Conservation (phyloP, 495 filamentous ascomycete species). For the Penicillium turbatum region DNA sequence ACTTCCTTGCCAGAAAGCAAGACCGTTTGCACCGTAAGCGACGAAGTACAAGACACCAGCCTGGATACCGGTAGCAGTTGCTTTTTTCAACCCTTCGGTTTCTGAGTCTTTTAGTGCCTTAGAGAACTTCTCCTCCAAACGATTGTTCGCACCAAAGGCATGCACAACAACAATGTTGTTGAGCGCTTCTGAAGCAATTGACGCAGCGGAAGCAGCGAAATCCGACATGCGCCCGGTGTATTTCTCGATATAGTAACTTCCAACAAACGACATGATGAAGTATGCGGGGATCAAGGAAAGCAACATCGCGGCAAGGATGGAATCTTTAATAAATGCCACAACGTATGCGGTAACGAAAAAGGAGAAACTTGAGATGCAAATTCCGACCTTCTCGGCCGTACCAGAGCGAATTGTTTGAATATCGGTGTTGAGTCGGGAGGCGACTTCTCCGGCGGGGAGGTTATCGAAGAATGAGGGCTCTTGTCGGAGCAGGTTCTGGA, state of each 20-base stretch:
- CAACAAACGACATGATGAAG: slow-evolving; percentile 59
- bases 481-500: slow-evolving; percentile 54
- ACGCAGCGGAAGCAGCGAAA: slow-evolving; percentile 44
- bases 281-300: slow-evolving; percentile 62
- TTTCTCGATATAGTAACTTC: slow-evolving; percentile 57
- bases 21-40: slow-evolving; percentile 58
- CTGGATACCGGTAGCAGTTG: slow-evolving; percentile 53
- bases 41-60: slow-evolving; percentile 66
- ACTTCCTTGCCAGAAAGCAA: slow-evolving; percentile 66
- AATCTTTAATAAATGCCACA: slow-evolving; percentile 59
- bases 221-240: slow-evolving; percentile 52
- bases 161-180: slow-evolving; percentile 48
- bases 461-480: slow-evolving; percentile 60
- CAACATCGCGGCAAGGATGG: slow-evolving; percentile 35
- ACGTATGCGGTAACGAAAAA: slow-evolving; percentile 63
- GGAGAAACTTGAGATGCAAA: slow-evolving; percentile 52
- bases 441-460: slow-evolving; percentile 55
- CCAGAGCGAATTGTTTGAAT: slow-evolving; percentile 58
- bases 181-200: slow-evolving; percentile 47
- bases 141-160: slow-evolving; percentile 42
- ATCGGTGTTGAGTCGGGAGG: slow-evolving; percentile 56
- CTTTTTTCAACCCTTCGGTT: slow-evolving; percentile 51
- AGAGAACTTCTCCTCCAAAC: slow-evolving; percentile 52
- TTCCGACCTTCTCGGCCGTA: slow-evolving; percentile 64
- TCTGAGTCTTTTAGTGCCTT: slow-evolving; percentile 42